These are phyloP conservation scores for Clarireedia sp. DNA, from an alignment of 2,329 filamentous ascomycete species.

Conservation along the genomic window DNA sequence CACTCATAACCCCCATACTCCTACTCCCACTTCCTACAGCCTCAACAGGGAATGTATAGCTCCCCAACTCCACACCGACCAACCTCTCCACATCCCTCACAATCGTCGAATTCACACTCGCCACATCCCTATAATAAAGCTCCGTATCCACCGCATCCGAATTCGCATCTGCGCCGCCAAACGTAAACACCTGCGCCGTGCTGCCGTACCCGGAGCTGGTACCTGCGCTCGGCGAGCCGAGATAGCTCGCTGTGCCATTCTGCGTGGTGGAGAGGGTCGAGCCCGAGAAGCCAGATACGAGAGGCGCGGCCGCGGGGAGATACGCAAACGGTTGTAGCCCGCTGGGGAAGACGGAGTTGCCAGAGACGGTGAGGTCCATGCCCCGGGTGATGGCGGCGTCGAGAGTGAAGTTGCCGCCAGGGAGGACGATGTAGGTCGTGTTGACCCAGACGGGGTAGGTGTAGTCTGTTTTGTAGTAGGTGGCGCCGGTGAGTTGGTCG, in stretches of 20 bases:
- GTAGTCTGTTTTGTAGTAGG: conserved; percentile 35
- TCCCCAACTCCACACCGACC: conserved; percentile 20
- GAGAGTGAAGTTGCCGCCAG: conserved; percentile 40
- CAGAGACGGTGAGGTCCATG: conserved; percentile 38
- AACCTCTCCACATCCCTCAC: conserved; percentile 39
- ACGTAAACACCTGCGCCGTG: conserved; percentile 48
- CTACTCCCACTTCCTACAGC: conserved; percentile 7
- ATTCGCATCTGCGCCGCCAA: conserved; percentile 36
- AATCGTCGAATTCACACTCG: conserved; percentile 46
- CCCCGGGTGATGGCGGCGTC: conserved; percentile 41
- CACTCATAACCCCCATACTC: conserved; percentile 20
- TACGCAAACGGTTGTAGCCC: conserved; percentile 50
- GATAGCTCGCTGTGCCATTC: conserved; percentile 50
- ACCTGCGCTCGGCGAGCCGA: conserved; percentile 38
- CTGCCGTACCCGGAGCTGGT: conserved; percentile 41
- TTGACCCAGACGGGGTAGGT: conserved; percentile 54
- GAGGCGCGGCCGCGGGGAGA: conserved; percentile 19
- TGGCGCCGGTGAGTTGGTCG: conserved; percentile 31
- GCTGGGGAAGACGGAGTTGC: conserved; percentile 47
- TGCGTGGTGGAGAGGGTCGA: conserved; percentile 43
- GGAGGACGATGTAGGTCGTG: conserved; percentile 37
- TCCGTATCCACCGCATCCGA: conserved; percentile 14
- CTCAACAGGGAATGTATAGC: conserved; percentile 9
- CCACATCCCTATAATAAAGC: conserved; percentile 48
- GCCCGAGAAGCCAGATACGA: conserved; percentile 29